These are phyloP conservation scores for Sugiyamaella marilandica DNA, from an alignment of 805 yeast species.

Conservation along the genomic window DNA sequence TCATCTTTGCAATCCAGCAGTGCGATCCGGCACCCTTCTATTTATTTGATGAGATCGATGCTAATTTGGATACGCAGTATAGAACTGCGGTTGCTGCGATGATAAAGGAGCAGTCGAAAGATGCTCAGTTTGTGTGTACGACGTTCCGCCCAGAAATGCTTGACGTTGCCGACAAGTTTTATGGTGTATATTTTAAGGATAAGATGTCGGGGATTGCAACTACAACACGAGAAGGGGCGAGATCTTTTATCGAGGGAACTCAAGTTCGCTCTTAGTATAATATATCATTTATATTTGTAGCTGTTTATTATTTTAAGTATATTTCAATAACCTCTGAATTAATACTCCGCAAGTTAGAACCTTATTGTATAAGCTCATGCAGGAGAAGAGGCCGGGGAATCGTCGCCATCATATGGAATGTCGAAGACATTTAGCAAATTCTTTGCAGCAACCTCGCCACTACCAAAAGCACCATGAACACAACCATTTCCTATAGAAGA, in stretches of 20 bases:
- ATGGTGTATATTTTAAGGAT: constrained; percentile 79
- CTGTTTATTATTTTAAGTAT: neutral
- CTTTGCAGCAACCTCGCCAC: constrained; percentile 23
- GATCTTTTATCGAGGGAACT: constrained; percentile 71
- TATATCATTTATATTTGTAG: neutral
- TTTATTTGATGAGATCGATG: constrained; percentile 93
- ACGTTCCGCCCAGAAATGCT: constrained; percentile 94
- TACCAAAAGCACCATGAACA: constrained; percentile 22
- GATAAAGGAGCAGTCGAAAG: constrained; percentile 56
- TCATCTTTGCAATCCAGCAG: constrained; percentile 87
- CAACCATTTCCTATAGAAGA: constrained; percentile 20
- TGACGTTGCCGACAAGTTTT: constrained; percentile 78
- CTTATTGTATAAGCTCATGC: constrained; percentile 3
- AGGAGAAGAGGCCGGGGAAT: constrained; percentile 15
- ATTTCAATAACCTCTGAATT: neutral
- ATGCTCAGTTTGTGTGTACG: constrained; percentile 93
- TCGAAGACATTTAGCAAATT: constrained; percentile 15
- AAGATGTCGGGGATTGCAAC: constrained; percentile 75
- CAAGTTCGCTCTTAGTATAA: neutral
- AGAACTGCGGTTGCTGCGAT: constrained; percentile 79
- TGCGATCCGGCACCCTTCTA: constrained; percentile 98
- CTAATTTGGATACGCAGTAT: constrained; percentile 89
- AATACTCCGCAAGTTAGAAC: too few relatives aligned
- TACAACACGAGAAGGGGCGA: constrained; percentile 67
- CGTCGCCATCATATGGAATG: constrained; percentile 18